Evolutionary conservation across 2,329 filamentous ascomycete species (phyloP), one percentile per base, ranked within the genome.

Genomic region (Fusarium subglutinans): DNA sequence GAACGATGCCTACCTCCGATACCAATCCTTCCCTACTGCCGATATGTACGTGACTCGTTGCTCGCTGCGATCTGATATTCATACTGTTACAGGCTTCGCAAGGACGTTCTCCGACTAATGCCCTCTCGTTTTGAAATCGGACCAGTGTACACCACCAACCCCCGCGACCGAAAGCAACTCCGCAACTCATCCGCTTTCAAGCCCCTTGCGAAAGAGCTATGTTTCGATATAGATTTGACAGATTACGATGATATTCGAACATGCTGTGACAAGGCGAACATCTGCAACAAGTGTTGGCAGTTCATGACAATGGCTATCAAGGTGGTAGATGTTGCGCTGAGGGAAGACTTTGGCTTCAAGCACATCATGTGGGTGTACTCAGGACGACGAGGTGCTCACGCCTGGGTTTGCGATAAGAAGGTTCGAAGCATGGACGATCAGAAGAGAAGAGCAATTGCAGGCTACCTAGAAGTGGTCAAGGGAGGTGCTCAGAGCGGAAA

Each of bases 351-450:
- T 84, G 96, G 95, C 51, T 99, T 98, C 84, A 91, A 93, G 80
- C 96, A 99, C 83, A 96, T 99, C 79, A 88, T 99, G 82, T 99
- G 96, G 96, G 95, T 99, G 12, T 99, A 99, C 83, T 99, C 96
- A 1, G 96, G 96, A 76, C 93, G 96, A 83, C 91, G 96, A 88
- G 96, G 96, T 85, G 95, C 94, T 37, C 96, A 99, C 90, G 96
- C 96, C 11, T 99, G 96, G 96, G 93, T 99, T 17, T 98, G 96
- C 81, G 96, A 99, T 82, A 94, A 93, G 80, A 91, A 92, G 65
- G 96, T 95, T 2, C 90, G 96, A 65, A 88, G 88, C 40, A 90
- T 99, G 86, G 93, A 97, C 73, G 96, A 99, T 78, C 90, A 93
- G 77, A 95, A 94, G 83, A 90, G 96, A 63, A 91, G 91, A 76